phyloP scores from a whole-genome alignment of 2,329 filamentous ascomycete species.

The Helminthosporium solani region DNA sequence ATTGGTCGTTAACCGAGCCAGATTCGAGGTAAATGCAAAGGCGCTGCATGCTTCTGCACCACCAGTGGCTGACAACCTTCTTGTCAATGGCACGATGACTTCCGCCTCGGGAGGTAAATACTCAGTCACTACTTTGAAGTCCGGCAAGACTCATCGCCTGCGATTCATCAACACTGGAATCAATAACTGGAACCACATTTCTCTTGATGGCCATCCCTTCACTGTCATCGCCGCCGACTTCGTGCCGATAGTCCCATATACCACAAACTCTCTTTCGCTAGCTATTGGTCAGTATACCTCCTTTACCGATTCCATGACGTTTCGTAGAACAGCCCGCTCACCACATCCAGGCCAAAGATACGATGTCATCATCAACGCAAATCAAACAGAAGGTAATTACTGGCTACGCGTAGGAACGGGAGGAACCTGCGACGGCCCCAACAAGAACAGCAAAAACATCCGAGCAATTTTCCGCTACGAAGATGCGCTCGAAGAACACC shows the following conservation, averaged over 20 bases:
- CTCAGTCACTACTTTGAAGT: conserved; percentile 35
- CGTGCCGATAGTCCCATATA: conserved; percentile 42
- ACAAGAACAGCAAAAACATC: conserved; percentile 29
- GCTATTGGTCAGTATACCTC: conserved; percentile 19
- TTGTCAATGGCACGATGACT: conserved; percentile 59
- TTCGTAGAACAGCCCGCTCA: too few species aligned
- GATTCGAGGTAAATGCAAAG: conserved; percentile 33
- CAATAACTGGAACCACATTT: conserved; percentile 42
- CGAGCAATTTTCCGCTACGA: conserved; percentile 42
- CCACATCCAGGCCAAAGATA: conserved; percentile 33
- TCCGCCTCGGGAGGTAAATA: conserved; percentile 33
- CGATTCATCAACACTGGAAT: too few species aligned
- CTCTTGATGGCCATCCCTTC: conserved; percentile 41
- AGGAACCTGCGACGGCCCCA: conserved; percentile 21
- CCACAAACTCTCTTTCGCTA: conserved; percentile 30
- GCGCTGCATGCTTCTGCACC: conserved; percentile 41
- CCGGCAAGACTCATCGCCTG: conserved; percentile 41
- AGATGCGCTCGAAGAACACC: too few species aligned
- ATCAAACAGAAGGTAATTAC: conserved; percentile 21
- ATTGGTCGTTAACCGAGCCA: conserved; percentile 5
- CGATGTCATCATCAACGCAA: conserved; percentile 28
- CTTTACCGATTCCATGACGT: too few species aligned
- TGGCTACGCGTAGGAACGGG: conserved; percentile 27
- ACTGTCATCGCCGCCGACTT: conserved; percentile 43
- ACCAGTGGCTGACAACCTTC: conserved; percentile 49